Conservation (phyloP, 169 alveolate genomes). For the Babesia gibsoni region DNA sequence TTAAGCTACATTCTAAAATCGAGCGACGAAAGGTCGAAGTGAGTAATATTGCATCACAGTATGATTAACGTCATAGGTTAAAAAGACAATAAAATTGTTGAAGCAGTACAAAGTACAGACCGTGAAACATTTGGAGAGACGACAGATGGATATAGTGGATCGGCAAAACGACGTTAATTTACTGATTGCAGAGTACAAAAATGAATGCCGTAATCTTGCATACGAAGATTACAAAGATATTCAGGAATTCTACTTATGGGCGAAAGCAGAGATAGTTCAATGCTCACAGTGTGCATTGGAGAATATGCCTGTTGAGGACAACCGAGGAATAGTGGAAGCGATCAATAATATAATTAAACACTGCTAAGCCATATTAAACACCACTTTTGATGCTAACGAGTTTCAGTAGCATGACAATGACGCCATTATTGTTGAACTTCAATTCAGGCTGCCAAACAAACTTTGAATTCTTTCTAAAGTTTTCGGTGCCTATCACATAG, state of each 20-base stretch:
- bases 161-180: slow-evolving; percentile 28
- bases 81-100: slow-evolving; percentile 13
- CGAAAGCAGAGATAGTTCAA: slow-evolving; percentile 36
- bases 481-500: slow-evolving; percentile 41
- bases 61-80: not conserved
- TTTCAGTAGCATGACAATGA: slow-evolving; percentile 35
- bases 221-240: slow-evolving; percentile 28
- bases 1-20: not conserved
- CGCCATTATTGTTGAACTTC: slow-evolving; percentile 58
- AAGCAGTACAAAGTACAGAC: slow-evolving; percentile 3
- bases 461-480: slow-evolving; percentile 26
- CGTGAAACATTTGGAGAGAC: not conserved
- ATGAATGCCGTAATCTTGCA: slow-evolving; percentile 22
- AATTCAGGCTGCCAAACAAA: slow-evolving; percentile 50
- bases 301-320: slow-evolving; percentile 20
- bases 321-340: slow-evolving; percentile 1
- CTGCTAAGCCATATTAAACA: not conserved
- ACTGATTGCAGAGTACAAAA: slow-evolving; percentile 32
- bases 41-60: not conserved
- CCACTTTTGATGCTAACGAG: not conserved
- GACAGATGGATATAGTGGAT: slow-evolving; percentile 17
- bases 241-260: slow-evolving; percentile 50
- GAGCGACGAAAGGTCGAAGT: not conserved
- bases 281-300: slow-evolving; percentile 26
- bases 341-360: slow-evolving; percentile 16